A percentile compares a stretch with the other conserved stretches of the same genome.
Evolutionary conservation across 2,329 filamentous ascomycete genomes (phyloP).

Genomic region (Pseudocercospora eumusae): DNA sequence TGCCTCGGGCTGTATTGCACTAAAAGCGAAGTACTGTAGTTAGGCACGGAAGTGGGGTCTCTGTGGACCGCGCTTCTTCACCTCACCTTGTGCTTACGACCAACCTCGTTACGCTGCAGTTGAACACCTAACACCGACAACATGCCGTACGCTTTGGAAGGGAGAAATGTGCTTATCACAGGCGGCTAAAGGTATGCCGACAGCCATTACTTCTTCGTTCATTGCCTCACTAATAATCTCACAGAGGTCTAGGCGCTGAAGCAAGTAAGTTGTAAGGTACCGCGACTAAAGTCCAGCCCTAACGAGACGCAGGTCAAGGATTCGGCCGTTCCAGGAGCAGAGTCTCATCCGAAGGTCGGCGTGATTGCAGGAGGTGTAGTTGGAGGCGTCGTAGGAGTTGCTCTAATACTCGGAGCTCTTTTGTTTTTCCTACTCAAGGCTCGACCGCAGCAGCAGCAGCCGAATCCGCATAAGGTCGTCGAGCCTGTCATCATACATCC

Average conservation of each 20-base stretch:
- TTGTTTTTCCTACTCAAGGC: not conserved
- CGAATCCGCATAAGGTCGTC: not conserved
- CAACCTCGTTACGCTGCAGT: too few species aligned
- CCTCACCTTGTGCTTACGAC: not conserved
- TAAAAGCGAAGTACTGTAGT: not conserved
- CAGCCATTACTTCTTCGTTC: not conserved
- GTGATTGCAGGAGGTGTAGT: not conserved
- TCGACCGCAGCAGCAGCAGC: not conserved
- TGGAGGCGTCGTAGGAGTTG: not conserved
- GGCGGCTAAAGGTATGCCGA: slow-evolving; percentile 61
- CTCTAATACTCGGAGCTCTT: not conserved
- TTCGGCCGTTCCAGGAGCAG: not conserved
- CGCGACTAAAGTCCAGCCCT: not conserved
- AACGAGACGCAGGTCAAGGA: not conserved
- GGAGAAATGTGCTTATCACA: slow-evolving; percentile 64
- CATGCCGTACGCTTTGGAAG: slow-evolving; percentile 65
- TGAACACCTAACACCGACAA: slow-evolving; percentile 13
- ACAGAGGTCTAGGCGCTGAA: not conserved
- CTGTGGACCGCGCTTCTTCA: not conserved
- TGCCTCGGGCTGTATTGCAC: not conserved
- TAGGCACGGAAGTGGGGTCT: not conserved
- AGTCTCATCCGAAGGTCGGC: not conserved
- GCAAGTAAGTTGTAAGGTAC: not conserved
- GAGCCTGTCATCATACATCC: not conserved
- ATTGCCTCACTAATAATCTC: slow-evolving; percentile 4